Evolutionary conservation across 108 stramenopile species (phyloP), one percentile per base, ranked within the genome.

Genomic region (Skeletonema tropicum): DNA sequence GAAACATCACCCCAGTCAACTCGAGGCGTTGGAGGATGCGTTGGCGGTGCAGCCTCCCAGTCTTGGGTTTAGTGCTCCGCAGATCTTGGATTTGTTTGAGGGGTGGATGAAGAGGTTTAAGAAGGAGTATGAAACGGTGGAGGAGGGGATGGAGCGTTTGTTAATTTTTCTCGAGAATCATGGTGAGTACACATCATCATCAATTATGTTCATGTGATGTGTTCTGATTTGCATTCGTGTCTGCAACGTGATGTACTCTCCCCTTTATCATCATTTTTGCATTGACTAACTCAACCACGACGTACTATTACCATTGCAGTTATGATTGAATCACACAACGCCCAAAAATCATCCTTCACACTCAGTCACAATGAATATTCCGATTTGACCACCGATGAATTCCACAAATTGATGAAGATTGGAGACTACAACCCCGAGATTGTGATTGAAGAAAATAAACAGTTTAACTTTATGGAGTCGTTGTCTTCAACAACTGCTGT

Each of bases 361-460:
- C 65, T 95, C 42, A 94, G 95, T 29, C 96, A 97, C 87, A 98
- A 98, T 83, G 80, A 85, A 67, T 97, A 80, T 76, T 93, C 95
- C 11, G 94, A 97, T 78, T 78, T 98, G 80, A 92, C 92, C 39
- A 57, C 78, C 29, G 90, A 91, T n/a, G 98, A 98, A 79, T 98
- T 97, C 77, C 79, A 75, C 9, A 55, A 69, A 29, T 66, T 62
- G 52, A 85, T 86, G 75, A 80, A 76, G 26, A 79, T 97, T 67
- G 90, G 92, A 60, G 74, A 81, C 33, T 83, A 73, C 74, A 15
- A 63, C 19, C 29, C 57, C 9, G 82, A 58, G 14, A 39, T 79
- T 59, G 23, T 60, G 49, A 68, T 62, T 30, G 45, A 66, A 14
- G 21, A 79, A 48, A 72, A 80, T 66, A 69, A 75, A 25, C 32